phyloP scores from a whole-genome alignment of 1,284 basidiomycete species.

The Puccinia novopanici region DNA sequence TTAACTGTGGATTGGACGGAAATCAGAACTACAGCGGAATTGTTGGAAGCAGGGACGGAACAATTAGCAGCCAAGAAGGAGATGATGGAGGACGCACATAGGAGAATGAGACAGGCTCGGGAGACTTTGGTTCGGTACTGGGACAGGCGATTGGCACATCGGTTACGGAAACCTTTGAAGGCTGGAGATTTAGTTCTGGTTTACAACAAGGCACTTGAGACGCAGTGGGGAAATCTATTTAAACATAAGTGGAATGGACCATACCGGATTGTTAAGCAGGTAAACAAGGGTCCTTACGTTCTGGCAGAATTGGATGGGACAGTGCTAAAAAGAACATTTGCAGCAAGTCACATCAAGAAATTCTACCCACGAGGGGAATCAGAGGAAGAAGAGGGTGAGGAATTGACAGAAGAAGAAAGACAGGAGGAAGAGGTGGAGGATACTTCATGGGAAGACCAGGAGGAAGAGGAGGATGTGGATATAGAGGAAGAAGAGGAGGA shows the following conservation, averaged over 20 bases:
- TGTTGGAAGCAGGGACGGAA: neutral
- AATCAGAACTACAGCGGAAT: neutral
- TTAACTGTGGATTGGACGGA: no score
- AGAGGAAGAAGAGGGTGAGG: no score
- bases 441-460: no score
- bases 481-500: no score
- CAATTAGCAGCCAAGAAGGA: neutral
- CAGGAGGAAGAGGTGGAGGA: no score
- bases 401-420: no score
- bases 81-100: no score
- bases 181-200: neutral
- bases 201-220: no score
- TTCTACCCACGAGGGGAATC: no score
- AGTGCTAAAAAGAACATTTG: neutral
- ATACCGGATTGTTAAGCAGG: neutral
- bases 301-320: constrained; percentile 27
- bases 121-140: neutral
- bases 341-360: no score
- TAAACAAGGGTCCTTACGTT: neutral
- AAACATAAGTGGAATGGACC: constrained; percentile 17
- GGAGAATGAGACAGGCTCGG: neutral
- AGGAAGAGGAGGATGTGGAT: no score
- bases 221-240: no score
- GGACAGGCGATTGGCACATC: neutral
- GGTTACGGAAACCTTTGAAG: neutral